Evolutionary conservation across 805 yeast genomes (phyloP), one percentile per base, ranked within the genome.

Genomic region (Metschnikowia lochheadii): DNA sequence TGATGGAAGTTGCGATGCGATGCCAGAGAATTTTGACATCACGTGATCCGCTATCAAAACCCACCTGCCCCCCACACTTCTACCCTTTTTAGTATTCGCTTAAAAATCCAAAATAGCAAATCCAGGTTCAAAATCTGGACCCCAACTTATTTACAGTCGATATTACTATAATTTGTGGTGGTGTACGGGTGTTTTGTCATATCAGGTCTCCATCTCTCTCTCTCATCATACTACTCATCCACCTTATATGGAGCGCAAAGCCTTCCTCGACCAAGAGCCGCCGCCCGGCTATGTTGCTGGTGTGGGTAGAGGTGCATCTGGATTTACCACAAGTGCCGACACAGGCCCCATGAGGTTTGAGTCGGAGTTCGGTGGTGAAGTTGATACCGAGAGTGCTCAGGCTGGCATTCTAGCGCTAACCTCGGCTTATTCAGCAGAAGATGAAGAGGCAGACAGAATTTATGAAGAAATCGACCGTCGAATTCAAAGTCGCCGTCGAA

Each of bases 251-350:
- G 56, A 53, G 45, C 46, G 56, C 39, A 53, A 53, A 43, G 48
- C 56, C 11, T 94, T 94, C 67, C 72, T 92, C 44, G 89, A 86
- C 61, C 89, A 87, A 69, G 82, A 83, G 53, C 85, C 98, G 0
- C 99, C 99, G 0, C 80, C 85, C 1, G 96, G 95, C 5, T 92
- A 92, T 63, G 79, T 90, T 38, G 86, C 98, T 3, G 99, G 99
- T 23, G 68, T 90, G 6, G 98, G 97, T 0, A 76, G 99, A 63
- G 99, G 99, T 26, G 98, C 97, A 1, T 80, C 88, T 1, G 98
- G 97, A 5, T 91, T 94, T 66, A 83, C 91, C 0, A 89, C 96
- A 0, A 79, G 89, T 51, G 89, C 94, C 1, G 95, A 86, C 54
- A 65, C 86, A 14, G 89, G 89, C 0, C 59, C 57, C n/a, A 53